Evolutionary conservation across 176 grass and related monocot genomes (phyloP).

Genomic region (Carex parvula): DNA sequence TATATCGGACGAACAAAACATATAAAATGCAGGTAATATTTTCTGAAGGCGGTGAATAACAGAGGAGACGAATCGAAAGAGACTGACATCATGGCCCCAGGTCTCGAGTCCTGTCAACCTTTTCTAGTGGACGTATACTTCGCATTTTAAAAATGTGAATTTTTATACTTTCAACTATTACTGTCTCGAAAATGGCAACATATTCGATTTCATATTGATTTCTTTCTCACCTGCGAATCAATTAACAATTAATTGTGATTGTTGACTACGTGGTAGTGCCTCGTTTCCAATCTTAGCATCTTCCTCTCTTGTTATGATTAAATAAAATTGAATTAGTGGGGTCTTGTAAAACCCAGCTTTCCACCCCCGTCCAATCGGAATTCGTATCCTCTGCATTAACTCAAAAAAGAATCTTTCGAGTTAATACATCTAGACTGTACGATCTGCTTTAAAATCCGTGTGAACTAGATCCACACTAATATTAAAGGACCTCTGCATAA

Average conservation of each 20-base stretch:
- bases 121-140: neutral
- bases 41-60: neutral
- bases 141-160: neutral
- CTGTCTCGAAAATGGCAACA: conserved; percentile 8
- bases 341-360: neutral
- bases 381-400: too few relatives aligned
- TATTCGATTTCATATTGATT: neutral
- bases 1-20: neutral
- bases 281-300: neutral
- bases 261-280: neutral
- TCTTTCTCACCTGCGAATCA: neutral
- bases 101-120: neutral
- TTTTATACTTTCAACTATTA: neutral
- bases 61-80: neutral
- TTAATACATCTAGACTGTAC: too few relatives aligned
- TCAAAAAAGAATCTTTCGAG: too few relatives aligned
- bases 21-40: neutral
- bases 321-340: neutral
- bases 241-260: neutral
- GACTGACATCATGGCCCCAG: neutral
- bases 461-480: too few relatives aligned
- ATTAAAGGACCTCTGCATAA: too few relatives aligned
- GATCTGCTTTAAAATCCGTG: too few relatives aligned
- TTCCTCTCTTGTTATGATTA: neutral
- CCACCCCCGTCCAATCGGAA: neutral